Base-by-base conservation (phyloP, 768 basidiomycete species). In the Mycena epipterygia region DNA sequence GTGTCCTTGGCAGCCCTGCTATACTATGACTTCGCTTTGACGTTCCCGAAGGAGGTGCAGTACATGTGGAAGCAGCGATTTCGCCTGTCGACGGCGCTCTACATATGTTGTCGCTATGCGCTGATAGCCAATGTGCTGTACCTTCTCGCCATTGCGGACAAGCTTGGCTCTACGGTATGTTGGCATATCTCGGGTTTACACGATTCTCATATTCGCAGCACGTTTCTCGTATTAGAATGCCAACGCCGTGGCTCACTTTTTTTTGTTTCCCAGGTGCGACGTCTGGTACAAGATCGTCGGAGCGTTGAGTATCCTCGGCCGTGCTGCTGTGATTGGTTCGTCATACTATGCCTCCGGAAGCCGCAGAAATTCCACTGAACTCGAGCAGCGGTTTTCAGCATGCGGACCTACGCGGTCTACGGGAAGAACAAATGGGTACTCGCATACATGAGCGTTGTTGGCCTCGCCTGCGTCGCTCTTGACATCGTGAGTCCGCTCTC, bases 71-170 rank as follows among this genome's bases (percentile, higher is more conserved):
- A 53, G 19, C 52, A 74, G 14, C 74, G 69, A 53, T 73, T 81
- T 30, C 68, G 77, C 14, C 32, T 79, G 9, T 79, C 79, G 11
- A 82, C 79, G 0, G 57, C 77, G 27, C 76, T 82, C 29, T 82
- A 81, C 70, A 67, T 78, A 30, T 71, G 78, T 13, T 83, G 79
- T 57, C 79, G 81, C 33, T 83, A 83, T 52, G 81, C 80, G 3
- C 72, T 83, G 32, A 35, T 79, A 4, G 81, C 77, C 7, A 83
- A 83, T 49, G 62, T 81, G 11, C 65, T 82, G 13, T 82, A 79
- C 64, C 72, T 81, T 0, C 71, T 83, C 16, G 77, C 72, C n/a
- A 77, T 81, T 0, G 53, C 72, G 0, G 58, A 75, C 25, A 72
- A 73, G 44, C 67, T 80, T 1, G 61, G 62, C 14, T 62, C 64